Evolutionary conservation across 495 filamentous ascomycete genomes (phyloP), one percentile per base, ranked within the genome.

Genomic region (Xylaria intraflava): DNA sequence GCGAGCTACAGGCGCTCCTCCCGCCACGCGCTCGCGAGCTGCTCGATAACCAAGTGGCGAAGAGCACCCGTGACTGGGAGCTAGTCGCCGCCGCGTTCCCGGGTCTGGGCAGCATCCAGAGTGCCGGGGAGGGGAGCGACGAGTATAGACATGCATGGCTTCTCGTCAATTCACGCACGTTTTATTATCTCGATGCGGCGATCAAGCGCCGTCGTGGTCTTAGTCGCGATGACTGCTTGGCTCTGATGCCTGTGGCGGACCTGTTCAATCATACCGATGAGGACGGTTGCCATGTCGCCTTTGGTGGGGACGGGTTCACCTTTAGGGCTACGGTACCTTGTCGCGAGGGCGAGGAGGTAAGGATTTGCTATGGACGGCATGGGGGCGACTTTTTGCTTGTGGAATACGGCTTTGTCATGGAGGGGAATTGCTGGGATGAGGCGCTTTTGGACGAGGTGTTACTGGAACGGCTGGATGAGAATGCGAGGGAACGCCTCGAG

Each of bases 401-500:
- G 2, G 90, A 96, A 73, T 93, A 94, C 69, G 88, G 88, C 0
- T 93, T 93, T 61, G 79, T 84, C 46, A 76, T 90, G 20, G 75
- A 75, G 7, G 59, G 72, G n/a, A 91, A 91, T 56, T 68, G 70
- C 12, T 85, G 77, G 67, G 89, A 93, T 57, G 77, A 78, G 57
- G 63, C 84, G 7, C 72, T 71, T n/a, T 75, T 93, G 1, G 88
- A 92, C 60, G 80, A 86, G 35, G 76, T 79, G 20, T 66, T 93
- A 47, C 68, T 88, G 30, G 74, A 74, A 23, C 69, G 73, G 24
- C 56, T 87, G n/a, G 69, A 59, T 17, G 39, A 59, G 0, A 57
- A 57, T 3, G 74, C 80, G 41, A 75, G 72, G 49, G 74, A 74
- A 24, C 66, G 74, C 19, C 68, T 89, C 19, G 75, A 79, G 22